These are phyloP conservation scores for Diaporthe sp. DNA, from an alignment of 2,329 filamentous ascomycete species.

Conservation along the genomic window DNA sequence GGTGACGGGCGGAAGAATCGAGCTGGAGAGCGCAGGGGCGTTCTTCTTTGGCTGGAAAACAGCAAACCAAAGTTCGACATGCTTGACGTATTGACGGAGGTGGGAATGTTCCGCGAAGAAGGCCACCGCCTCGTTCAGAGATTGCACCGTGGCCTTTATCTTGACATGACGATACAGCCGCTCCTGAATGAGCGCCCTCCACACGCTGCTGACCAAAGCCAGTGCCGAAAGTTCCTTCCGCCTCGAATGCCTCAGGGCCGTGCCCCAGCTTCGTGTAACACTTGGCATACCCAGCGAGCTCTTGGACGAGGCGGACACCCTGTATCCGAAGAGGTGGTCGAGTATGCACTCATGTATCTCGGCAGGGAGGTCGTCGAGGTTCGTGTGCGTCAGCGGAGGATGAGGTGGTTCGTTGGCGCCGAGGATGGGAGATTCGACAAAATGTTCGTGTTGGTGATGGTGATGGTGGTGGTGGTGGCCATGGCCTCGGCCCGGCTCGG, in stretches of 20 bases:
- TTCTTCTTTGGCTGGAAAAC: slow-evolving; percentile 73
- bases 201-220: slow-evolving; percentile 72
- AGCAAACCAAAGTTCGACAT: slow-evolving; percentile 83
- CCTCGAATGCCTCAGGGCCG: slow-evolving; percentile 74
- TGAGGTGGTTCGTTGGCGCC: slow-evolving; percentile 12
- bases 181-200: slow-evolving; percentile 77
- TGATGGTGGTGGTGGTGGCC: slow-evolving; percentile 42
- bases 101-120: slow-evolving; percentile 73
- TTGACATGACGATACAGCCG: slow-evolving; percentile 82
- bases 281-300: slow-evolving; percentile 67
- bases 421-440: slow-evolving; percentile 41
- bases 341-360: slow-evolving; percentile 81
- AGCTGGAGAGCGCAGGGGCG: slow-evolving; percentile 56
- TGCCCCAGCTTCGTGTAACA: slow-evolving; percentile 71
- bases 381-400: slow-evolving; percentile 44
- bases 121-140: slow-evolving; percentile 67
- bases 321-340: slow-evolving; percentile 78
- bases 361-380: slow-evolving; percentile 68
- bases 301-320: slow-evolving; percentile 71
- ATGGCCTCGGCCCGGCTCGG: slow-evolving; percentile 45
- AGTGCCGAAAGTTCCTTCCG: slow-evolving; percentile 76
- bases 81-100: slow-evolving; percentile 74
- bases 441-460: slow-evolving; percentile 35
- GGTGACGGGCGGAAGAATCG: slow-evolving; percentile 65
- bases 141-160: slow-evolving; percentile 77